Evolutionary conservation across 345 rosid species (phyloP), one percentile per base, ranked within the genome.

Genomic region (Fremontodendron californicum): DNA sequence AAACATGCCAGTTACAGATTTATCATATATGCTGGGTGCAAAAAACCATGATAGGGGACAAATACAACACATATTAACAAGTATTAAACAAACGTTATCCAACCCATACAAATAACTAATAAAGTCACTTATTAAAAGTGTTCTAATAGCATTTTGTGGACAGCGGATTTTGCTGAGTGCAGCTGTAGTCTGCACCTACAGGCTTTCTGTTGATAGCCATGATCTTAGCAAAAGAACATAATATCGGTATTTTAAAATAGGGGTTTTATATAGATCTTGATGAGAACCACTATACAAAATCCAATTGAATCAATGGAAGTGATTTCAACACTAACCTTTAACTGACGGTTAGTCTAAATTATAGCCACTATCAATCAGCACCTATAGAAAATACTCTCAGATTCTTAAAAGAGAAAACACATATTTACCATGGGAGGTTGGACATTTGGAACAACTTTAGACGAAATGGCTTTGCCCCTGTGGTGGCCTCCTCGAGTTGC

Each of bases 401-500:
- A 66, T 66, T 39, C 15, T 65, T 37, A 40, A 39, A 65, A 65
- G 49, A 39, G 6, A 10, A 6, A 64, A 37, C 18, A 23, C 6
- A 49, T 40, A 19, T 4, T 61, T 80, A 91, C 96, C 96, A 90
- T 90, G 25, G 94, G 91, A 79, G 96, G 96, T 79, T 91, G 96
- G 74, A 91, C 94, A 82, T 90, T 83, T 15, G 90, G 91, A 77
- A 91, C 81, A 75, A 90, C 89, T 80, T 85, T 73, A 11, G 94
- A 88, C 3, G 92, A 86, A 74, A 90, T 78, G 16, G 85, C 91
- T 85, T 88, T 91, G 29, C 96, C 96, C 75, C 93, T 86, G 21
- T 91, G 93, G 73, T 90, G 93, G 23, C 93, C 96, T 29, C 94
- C 96, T 79, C 94, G 87, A 61, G 92, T 87, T 57, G 83, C 87